Evolutionary conservation across 2,329 filamentous ascomycete species (phyloP).

Genomic region (Boeremia lycopersici): DNA sequence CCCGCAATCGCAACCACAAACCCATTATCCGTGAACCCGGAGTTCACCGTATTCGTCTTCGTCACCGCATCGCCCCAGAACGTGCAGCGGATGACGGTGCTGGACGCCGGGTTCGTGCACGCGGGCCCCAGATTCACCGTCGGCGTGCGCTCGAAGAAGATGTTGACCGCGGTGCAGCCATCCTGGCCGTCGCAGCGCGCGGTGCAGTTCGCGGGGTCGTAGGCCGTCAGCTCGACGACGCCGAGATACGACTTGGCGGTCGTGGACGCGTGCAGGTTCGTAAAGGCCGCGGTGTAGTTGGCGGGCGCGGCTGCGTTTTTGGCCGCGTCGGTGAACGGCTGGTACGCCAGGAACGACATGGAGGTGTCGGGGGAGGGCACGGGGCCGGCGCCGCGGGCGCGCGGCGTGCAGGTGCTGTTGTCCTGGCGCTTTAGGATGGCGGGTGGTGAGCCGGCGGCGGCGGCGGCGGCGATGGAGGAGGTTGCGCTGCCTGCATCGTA

Average conservation of each 20-base stretch:
- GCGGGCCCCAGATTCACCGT: constrained; percentile 10
- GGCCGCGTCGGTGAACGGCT: constrained; percentile 19
- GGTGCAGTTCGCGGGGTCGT: constrained; percentile 36
- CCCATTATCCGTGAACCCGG: constrained; percentile 12
- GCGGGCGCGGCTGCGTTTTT: constrained; percentile 28
- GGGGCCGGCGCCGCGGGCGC: constrained; percentile 17
- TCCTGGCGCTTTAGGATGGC: constrained; percentile 5
- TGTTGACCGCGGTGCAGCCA: constrained; percentile 30
- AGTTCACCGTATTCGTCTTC: constrained; percentile 17
- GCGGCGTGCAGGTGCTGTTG: constrained; percentile 15
- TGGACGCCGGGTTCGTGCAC: constrained; percentile 26
- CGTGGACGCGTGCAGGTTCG: constrained; percentile 33
- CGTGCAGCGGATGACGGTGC: constrained; percentile 31
- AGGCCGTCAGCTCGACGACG: constrained; percentile 27
- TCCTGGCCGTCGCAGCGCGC: constrained; percentile 20
- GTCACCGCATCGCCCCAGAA: constrained; percentile 25
- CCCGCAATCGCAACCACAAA: constrained; percentile 25
- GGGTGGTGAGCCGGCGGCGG: constrained; percentile 8
- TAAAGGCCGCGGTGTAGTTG: constrained; percentile 33
- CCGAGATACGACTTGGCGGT: constrained; percentile 28
- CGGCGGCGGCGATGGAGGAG: constrained; percentile 11
- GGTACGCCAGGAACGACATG: constrained; percentile 24
- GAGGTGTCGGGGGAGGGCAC: constrained; percentile 15
- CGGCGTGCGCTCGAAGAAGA: constrained; percentile 34
- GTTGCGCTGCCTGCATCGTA: constrained; percentile 4